Evolutionary conservation across 1,284 basidiomycete genomes (phyloP), one percentile per base, ranked within the genome.

Genomic region (Moesziomyces parantarcticus): DNA sequence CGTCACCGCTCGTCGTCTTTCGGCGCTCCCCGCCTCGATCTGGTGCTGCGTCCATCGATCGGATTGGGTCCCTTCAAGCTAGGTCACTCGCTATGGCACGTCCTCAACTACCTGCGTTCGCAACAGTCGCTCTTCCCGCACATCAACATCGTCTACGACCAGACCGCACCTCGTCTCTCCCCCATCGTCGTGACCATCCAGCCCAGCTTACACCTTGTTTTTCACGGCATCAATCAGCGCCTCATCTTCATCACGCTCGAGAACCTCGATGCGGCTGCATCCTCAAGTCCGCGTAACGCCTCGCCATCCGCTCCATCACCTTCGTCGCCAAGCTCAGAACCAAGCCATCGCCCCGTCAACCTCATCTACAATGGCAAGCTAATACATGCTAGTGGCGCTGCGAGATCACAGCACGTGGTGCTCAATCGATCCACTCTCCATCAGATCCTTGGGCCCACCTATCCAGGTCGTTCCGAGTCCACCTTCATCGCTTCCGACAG

Each of bases 81-180:
- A 5, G 73, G 73, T 22, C 68, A 72, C 55, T 65, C 73, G n/a
- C 68, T 75, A n/a, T 75, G 73, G 68, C 73, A 75, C 41, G 49
- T 59, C 6, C 55, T 75, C 63, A 70, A 75, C 65, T 68, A 75
- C 25, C 65, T 75, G 6, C 64, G 73, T 14, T 75, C 73, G 22
- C 55, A 72, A 10, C 68, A 68, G 16, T 67, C 62, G 3, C 58
- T 72, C 36, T 75, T 72, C 26, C 73, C 73, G 1, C 68, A 75
- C 40, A 54, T 75, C 61, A 57, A 68, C 61, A 55, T 75, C 58
- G 56, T 51, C 23, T 74, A 62, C 23, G 71, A 74, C 36, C 46
- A 65, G 13, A 18, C 46, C 2, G 21, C 58, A 13, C 71, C 71
- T 9, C 58, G 65, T 20, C 55, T 65, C 18, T 62, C 71, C 2